A percentile compares a stretch with the other conserved stretches of the same genome.
Conservation (phyloP, 1,284 basidiomycete genomes). For the Malassezia vespertilionis region DNA sequence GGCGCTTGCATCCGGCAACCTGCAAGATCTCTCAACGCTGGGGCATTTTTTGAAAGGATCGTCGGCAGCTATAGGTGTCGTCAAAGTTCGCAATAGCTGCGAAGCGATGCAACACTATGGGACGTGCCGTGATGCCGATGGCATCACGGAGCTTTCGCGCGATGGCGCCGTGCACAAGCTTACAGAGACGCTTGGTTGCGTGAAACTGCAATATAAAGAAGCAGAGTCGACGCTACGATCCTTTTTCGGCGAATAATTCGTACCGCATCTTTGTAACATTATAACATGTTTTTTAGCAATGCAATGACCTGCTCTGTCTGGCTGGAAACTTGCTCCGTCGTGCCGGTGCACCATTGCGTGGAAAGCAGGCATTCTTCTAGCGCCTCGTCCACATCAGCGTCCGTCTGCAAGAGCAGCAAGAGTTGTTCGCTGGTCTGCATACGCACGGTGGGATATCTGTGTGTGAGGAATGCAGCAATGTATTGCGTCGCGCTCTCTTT, state of each 20-base stretch:
- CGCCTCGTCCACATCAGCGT: not conserved
- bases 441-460: slow-evolving; percentile 12
- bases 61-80: slow-evolving; percentile 74
- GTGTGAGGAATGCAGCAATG: slow-evolving; percentile 4
- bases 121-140: slow-evolving; percentile 49
- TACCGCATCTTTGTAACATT: not conserved
- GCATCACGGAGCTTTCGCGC: slow-evolving; percentile 22
- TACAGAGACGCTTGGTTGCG: slow-evolving; percentile 23
- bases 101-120: slow-evolving; percentile 80
- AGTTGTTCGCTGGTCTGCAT: slow-evolving; percentile 12
- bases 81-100: slow-evolving; percentile 67
- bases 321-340: not conserved
- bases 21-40: slow-evolving; percentile 59
- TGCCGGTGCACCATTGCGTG: slow-evolving; percentile 4
- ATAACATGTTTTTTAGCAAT: not conserved
- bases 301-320: not conserved
- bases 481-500: not conserved
- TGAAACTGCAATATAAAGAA: slow-evolving; percentile 40
- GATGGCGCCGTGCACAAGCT: slow-evolving; percentile 30
- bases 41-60: slow-evolving; percentile 93
- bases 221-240: slow-evolving; percentile 40
- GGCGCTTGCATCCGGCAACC: slow-evolving; percentile 56
- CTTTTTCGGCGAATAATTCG: slow-evolving; percentile 41
- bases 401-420: slow-evolving; percentile 1
- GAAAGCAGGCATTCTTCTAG: slow-evolving; percentile 3